A percentile compares a stretch with the other conserved stretches of the same genome.
Conservation (phyloP, 108 stramenopile species). For the Nannochloropsis granulata region DNA sequence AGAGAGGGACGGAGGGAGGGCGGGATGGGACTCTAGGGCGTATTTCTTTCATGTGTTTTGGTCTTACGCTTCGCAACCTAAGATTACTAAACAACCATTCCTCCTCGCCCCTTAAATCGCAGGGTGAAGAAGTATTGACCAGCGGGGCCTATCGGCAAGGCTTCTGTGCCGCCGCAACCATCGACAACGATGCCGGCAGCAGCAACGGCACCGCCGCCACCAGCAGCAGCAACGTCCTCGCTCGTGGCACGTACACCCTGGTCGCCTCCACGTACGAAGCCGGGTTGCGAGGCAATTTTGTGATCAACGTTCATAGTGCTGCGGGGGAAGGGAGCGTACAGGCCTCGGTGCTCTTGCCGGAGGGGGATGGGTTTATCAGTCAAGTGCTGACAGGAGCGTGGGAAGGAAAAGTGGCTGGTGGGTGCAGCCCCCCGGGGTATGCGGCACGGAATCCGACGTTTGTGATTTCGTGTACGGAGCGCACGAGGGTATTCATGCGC, state of each 20-base stretch:
- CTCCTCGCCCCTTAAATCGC: no score
- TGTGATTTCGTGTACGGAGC: neutral
- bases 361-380: neutral
- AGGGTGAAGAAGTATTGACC: slow-evolving; percentile 5
- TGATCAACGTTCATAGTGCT: neutral
- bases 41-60: no score
- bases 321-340: neutral
- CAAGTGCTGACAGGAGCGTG: neutral
- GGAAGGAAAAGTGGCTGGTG: neutral
- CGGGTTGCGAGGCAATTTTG: neutral
- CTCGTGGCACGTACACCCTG: slow-evolving; percentile 17
- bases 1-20: no score
- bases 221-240: neutral
- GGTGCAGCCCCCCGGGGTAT: neutral
- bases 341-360: neutral
- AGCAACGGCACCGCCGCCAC: neutral
- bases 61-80: no score
- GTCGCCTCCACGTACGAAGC: slow-evolving; percentile 18
- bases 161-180: slow-evolving; percentile 8
- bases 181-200: neutral
- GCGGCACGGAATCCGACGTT: neutral
- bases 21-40: no score
- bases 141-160: slow-evolving; percentile 15
- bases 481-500: neutral
- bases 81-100: no score